Percentiles rank a stretch among this genome's conserved stretches.
These are phyloP conservation scores for Kitagawia praeruptora DNA, from an alignment of 129 eudicot species.

Conservation along the genomic window DNA sequence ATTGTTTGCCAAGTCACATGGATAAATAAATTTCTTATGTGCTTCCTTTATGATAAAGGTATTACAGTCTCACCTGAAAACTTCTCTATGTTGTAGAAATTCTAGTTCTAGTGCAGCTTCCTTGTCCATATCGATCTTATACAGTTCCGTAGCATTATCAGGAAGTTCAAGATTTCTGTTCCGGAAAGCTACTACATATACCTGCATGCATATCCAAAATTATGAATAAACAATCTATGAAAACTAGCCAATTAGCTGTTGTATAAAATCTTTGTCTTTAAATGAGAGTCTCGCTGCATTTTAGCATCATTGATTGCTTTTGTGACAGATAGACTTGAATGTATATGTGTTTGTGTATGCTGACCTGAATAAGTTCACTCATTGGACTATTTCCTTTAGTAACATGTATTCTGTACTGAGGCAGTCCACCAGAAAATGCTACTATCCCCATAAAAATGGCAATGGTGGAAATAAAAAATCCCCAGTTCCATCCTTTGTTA, in stretches of 20 bases:
- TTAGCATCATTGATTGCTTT: neutral
- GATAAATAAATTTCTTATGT: neutral
- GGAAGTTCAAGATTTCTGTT: conserved; percentile 61
- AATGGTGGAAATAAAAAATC: conserved; percentile 34
- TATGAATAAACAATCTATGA: neutral
- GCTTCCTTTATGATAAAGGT: neutral
- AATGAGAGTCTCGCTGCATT: neutral
- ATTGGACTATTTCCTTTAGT: conserved; percentile 47
- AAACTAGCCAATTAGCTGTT: neutral
- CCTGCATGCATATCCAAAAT: conserved; percentile 26
- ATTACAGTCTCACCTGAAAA: conserved; percentile 33
- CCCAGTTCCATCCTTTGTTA: conserved; percentile 61
- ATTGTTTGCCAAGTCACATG: neutral
- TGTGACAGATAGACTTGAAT: neutral
- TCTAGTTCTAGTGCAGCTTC: conserved; percentile 40
- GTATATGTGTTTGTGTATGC: neutral
- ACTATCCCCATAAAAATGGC: conserved; percentile 38
- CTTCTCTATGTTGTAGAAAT: conserved; percentile 53
- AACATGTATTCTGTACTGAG: conserved; percentile 45
- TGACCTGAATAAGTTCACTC: conserved; percentile 57
- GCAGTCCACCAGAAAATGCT: conserved; percentile 34
- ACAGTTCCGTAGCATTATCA: conserved; percentile 33
- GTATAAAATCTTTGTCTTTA: neutral
- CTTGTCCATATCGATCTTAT: conserved; percentile 42
- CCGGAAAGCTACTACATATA: conserved; percentile 56